These are phyloP conservation scores for Lactarius hatsudake DNA, from an alignment of 768 basidiomycete species.

Conservation along the genomic window DNA sequence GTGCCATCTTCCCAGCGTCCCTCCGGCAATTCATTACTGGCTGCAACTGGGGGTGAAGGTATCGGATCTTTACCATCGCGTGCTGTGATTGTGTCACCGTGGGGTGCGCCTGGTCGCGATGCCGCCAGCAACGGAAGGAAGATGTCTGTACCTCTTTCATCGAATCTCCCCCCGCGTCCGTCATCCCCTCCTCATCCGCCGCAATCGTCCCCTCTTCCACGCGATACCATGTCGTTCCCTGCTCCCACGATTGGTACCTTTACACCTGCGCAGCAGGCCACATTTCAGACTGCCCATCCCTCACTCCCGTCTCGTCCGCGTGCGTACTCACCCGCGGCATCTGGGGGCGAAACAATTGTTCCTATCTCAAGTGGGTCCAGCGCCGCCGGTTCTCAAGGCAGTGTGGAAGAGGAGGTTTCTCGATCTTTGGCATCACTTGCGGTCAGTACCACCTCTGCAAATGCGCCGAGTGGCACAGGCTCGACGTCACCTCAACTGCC, in stretches of 20 bases:
- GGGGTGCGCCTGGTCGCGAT: slow-evolving; percentile 21
- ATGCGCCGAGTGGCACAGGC: slow-evolving; percentile 36
- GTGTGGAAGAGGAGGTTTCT: slow-evolving; percentile 38
- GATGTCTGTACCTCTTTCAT: slow-evolving; percentile 30
- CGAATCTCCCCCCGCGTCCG: slow-evolving; percentile 29
- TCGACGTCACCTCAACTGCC: slow-evolving; percentile 73
- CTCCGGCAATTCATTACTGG: slow-evolving; percentile 34
- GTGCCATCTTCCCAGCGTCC: slow-evolving; percentile 43
- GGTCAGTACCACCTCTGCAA: slow-evolving; percentile 42
- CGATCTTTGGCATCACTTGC: slow-evolving; percentile 42
- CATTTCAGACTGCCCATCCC: slow-evolving; percentile 31
- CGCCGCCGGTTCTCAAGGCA: slow-evolving; percentile 39
- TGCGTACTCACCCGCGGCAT: slow-evolving; percentile 30
- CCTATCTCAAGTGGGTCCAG: slow-evolving; percentile 44
- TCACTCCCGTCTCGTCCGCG: slow-evolving; percentile 34
- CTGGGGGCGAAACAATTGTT: slow-evolving; percentile 32
- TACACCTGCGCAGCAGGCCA: slow-evolving; percentile 31
- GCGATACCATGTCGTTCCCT: slow-evolving; percentile 27
- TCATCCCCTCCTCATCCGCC: slow-evolving; percentile 28
- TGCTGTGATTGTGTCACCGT: slow-evolving; percentile 20
- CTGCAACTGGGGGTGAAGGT: slow-evolving; percentile 28
- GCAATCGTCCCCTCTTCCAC: slow-evolving; percentile 31
- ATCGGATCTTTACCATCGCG: slow-evolving; percentile 16
- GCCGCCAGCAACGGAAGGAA: slow-evolving; percentile 14
- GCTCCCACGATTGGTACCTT: slow-evolving; percentile 30